These are phyloP conservation scores for Phytophthora pistaciae DNA, from an alignment of 352 stramenopile species.

Conservation along the genomic window DNA sequence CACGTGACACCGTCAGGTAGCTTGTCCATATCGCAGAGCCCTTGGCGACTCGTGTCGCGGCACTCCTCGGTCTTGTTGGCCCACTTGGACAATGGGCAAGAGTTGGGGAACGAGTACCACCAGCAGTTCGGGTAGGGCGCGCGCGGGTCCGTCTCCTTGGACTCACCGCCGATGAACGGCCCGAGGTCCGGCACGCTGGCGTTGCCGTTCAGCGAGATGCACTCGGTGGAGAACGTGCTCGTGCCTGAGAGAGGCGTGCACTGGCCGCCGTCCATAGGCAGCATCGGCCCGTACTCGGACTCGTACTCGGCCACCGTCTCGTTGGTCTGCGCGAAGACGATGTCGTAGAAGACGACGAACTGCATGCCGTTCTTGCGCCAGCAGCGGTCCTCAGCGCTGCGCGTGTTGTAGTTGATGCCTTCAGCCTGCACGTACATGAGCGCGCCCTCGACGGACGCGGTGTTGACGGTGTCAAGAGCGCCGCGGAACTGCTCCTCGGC, in stretches of 20 bases:
- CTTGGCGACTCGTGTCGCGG: constrained; percentile 39
- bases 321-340: constrained; percentile 39
- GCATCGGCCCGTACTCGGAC: constrained; percentile 41
- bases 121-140: constrained; percentile 57
- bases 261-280: constrained; percentile 47
- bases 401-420: constrained; percentile 57
- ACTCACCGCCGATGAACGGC: constrained; percentile 41
- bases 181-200: constrained; percentile 32
- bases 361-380: constrained; percentile 47
- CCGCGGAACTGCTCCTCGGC: constrained; percentile 44
- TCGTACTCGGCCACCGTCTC: constrained; percentile 41
- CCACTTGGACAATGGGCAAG: constrained; percentile 45
- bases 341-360: constrained; percentile 53
- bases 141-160: constrained; percentile 39
- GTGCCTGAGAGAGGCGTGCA: constrained; percentile 36
- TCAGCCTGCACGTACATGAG: constrained; percentile 66
- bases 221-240: constrained; percentile 31
- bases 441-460: constrained; percentile 52
- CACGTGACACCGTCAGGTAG: constrained; percentile 69
- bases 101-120: constrained; percentile 71
- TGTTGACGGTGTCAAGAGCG: constrained; percentile 53
- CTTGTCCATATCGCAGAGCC: constrained; percentile 56
- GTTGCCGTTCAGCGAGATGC: constrained; percentile 42
- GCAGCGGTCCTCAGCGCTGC: constrained; percentile 29
- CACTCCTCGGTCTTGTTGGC: constrained; percentile 56